These are phyloP conservation scores for Meyerozyma athensensis DNA, from an alignment of 1,139 yeast species.

Conservation along the genomic window DNA sequence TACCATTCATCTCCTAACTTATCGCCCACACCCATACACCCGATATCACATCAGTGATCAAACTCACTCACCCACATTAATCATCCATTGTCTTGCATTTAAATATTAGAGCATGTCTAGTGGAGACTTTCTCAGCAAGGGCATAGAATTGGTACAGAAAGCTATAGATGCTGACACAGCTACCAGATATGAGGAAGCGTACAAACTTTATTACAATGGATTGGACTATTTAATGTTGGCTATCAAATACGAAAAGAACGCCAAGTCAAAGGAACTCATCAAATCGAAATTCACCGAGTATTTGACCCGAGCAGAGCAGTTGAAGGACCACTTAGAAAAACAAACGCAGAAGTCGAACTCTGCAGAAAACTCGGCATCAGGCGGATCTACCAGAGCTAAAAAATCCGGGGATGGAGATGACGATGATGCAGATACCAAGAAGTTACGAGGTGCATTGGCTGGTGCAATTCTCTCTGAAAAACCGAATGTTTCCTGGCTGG, in stretches of 20 bases:
- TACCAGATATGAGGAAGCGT: slow-evolving; percentile 89
- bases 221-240: slow-evolving; percentile 95
- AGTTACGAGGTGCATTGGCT: slow-evolving; percentile 84
- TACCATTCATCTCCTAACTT: too few relatives aligned
- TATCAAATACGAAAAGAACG: slow-evolving; percentile 90
- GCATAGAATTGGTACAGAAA: slow-evolving; percentile 87
- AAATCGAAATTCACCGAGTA: slow-evolving; percentile 89
- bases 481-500: slow-evolving; percentile 93
- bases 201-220: slow-evolving; percentile 87
- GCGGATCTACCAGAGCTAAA: slow-evolving; percentile 59
- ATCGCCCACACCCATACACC: too few relatives aligned
- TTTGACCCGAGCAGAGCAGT: slow-evolving; percentile 86
- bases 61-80: neutral
- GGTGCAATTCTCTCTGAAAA: slow-evolving; percentile 90
- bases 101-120: neutral
- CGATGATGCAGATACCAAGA: slow-evolving; percentile 81
- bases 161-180: slow-evolving; percentile 96
- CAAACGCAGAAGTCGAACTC: slow-evolving; percentile 41
- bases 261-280: slow-evolving; percentile 81
- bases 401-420: slow-evolving; percentile 51
- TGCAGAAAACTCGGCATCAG: slow-evolving; percentile 46
- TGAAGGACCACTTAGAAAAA: slow-evolving; percentile 83
- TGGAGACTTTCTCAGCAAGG: slow-evolving; percentile 79
- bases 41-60: too few relatives aligned
- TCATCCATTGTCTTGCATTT: too few relatives aligned